Base-by-base conservation (phyloP, 2,329 filamentous ascomycete species). In the Tympanopsis confertula region DNA sequence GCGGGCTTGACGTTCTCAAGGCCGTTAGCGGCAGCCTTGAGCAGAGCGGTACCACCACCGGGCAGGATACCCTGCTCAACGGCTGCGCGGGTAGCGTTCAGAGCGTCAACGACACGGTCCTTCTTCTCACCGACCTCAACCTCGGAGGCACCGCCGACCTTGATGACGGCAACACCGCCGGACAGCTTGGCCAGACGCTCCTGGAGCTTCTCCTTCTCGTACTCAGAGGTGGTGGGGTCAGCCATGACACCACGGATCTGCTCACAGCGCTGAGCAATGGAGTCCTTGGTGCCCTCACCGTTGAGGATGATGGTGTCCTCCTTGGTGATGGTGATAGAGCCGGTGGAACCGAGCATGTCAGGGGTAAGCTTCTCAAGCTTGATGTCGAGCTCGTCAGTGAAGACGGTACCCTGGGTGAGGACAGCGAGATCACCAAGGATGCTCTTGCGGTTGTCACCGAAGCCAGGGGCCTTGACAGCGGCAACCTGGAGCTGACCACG, bases 151-250 rank as follows among this genome's bases (percentile, higher is more conserved):
- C 91, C 91, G 54, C 91, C 91, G 46, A 98, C 91, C 78, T 94
- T 95, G 76, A 98, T 96, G 66, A 98, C 91, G 52, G 91, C 91
- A 53, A 98, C 91, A 75, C 91, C 91, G 47, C 91, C 91, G 49
- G 91, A 96, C 50, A 98, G 85, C 81, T 98, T 98, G 52, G 91
- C 91, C 44, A 98, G 85, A 69, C 91, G 91, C 74, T 98, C 91
- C 71, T 96, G 91, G 48, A 98, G 86, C 80, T 98, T 98, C 83
- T 98, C 91, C 78, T 95, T 96, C 78, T 98, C 91, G 69, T 98
- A 98, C 58, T 98, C 91, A 36, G 88, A 95, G 47, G 91, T 98
- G 52, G 76, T 81, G 48, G 89, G 83, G 69, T 98, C 91, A 45
- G 71, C 74, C 71, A 95, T 94, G 65, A 96, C 87, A 50, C 89